Evolutionary conservation across 78 protist species (phyloP), one percentile per base, ranked within the genome.

Genomic region (Speleostelium caveatum): DNA sequence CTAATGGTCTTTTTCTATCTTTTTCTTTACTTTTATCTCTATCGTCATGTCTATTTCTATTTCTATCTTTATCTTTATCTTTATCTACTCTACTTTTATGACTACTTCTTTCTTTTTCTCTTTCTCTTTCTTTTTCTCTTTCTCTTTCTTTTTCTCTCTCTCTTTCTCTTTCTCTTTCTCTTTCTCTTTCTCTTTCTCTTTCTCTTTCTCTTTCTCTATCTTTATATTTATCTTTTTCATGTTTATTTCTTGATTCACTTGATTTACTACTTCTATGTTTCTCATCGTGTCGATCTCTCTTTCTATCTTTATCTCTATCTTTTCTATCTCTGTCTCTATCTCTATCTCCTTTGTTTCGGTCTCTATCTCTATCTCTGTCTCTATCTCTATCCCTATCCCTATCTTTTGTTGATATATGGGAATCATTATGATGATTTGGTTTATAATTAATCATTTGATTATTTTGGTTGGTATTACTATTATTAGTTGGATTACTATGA

Each of bases 341-440:
- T 16, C 55, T 49, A n/a, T n/a, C n/a, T n/a, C n/a, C n/a, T n/a
- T n/a, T n/a, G n/a, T n/a, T n/a, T n/a, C n/a, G n/a, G 12, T 51
- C 63, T 26, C 7, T 71, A 32, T 32, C 62, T 14, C 30, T 4
- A 19, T 30, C 42, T 42, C 53, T 66, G 14, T 53, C 75, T 28
- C 28, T 17, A 3, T 53, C 69, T 12, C 56, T 78, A 26, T 55
- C 63, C 73, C 19, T 78, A 38, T 53, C 66, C 16, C 53, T 78
- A 38, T 78, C 87, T n/a, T n/a, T n/a, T n/a, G n/a, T n/a, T n/a
- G n/a, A n/a, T n/a, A n/a, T n/a, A n/a, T n/a, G n/a, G n/a, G n/a
- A n/a, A n/a, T n/a, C 53, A 26, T 66, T n/a, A 6, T 49, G 12
- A 14, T 8, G 16, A 53, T 17, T 53, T 53, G 58, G 17, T 21